phyloP scores from a whole-genome alignment of 108 stramenopile species.

The Pseudonitzschia delicatissima region DNA sequence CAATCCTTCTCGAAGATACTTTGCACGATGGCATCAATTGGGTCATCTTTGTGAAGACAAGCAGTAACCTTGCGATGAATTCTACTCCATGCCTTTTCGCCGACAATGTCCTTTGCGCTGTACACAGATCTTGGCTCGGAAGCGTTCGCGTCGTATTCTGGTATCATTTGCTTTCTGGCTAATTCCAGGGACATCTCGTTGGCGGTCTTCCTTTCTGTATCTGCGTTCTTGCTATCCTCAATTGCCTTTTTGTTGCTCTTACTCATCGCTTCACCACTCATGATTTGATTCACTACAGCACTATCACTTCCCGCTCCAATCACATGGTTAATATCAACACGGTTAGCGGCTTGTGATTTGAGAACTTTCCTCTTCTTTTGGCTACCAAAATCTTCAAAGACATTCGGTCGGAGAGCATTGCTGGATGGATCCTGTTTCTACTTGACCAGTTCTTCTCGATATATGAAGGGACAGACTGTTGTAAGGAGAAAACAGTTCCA shows the following conservation, averaged over 20 bases:
- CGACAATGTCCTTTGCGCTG: constrained; percentile 55
- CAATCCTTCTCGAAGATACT: constrained; percentile 34
- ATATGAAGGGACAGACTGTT: constrained; percentile 64
- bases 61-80: constrained; percentile 64
- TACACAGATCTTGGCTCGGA: constrained; percentile 57
- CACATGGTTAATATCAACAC: constrained; percentile 73
- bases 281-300: constrained; percentile 47
- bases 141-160: constrained; percentile 62
- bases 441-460: constrained; percentile 21
- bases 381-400: constrained; percentile 78
- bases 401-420: constrained; percentile 26
- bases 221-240: constrained; percentile 23
- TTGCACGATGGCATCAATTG: constrained; percentile 30
- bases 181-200: constrained; percentile 49
- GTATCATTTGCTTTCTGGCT: constrained; percentile 60
- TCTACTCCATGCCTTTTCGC: constrained; percentile 47
- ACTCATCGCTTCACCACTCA: constrained; percentile 51
- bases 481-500: constrained; percentile 68
- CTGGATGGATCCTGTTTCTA: constrained; percentile 4
- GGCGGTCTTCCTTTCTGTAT: constrained; percentile 19
- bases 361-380: constrained; percentile 82
- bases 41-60: constrained; percentile 49
- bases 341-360: constrained; percentile 70
- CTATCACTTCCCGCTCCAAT: constrained; percentile 60
- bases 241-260: constrained; percentile 57